phyloP scores from a whole-genome alignment of 768 basidiomycete genomes.

The Coprinopsis sp. region DNA sequence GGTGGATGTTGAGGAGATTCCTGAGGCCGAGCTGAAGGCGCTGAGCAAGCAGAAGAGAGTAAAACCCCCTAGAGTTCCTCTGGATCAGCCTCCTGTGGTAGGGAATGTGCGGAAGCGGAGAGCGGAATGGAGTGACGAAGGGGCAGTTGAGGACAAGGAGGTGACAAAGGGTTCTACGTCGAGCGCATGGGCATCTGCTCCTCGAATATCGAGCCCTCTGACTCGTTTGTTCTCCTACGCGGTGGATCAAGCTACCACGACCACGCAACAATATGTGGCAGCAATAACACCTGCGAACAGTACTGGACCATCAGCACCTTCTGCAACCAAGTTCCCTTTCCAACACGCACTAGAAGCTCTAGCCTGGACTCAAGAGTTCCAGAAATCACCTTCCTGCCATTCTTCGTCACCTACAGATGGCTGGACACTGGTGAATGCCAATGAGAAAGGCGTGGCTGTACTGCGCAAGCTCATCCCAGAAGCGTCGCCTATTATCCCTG shows the following conservation, averaged over 20 bases:
- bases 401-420: conserved; percentile 35
- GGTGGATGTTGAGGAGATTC: conserved; percentile 86
- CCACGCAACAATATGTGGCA: conserved; percentile 75
- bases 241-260: conserved; percentile 65
- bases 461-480: conserved; percentile 72
- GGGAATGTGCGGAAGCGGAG: conserved; percentile 62
- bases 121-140: conserved; percentile 67
- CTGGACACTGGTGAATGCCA: conserved; percentile 77
- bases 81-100: conserved; percentile 89
- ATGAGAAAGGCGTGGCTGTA: conserved; percentile 71
- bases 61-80: conserved; percentile 79
- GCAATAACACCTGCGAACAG: conserved; percentile 59
- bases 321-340: conserved; percentile 64
- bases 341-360: conserved; percentile 81
- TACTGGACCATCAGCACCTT: conserved; percentile 39
- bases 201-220: conserved; percentile 66
- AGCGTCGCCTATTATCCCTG: conserved; percentile 74
- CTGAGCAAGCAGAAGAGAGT: conserved; percentile 81
- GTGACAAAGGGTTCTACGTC: conserved; percentile 14
- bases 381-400: conserved; percentile 29
- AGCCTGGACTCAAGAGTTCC: conserved; percentile 67
- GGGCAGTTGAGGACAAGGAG: conserved; percentile 12
- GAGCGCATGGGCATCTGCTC: conserved; percentile 51
- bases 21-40: conserved; percentile 80
- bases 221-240: conserved; percentile 69